phyloP scores from a whole-genome alignment of 495 filamentous ascomycete species.

The Xylaria scruposa region DNA sequence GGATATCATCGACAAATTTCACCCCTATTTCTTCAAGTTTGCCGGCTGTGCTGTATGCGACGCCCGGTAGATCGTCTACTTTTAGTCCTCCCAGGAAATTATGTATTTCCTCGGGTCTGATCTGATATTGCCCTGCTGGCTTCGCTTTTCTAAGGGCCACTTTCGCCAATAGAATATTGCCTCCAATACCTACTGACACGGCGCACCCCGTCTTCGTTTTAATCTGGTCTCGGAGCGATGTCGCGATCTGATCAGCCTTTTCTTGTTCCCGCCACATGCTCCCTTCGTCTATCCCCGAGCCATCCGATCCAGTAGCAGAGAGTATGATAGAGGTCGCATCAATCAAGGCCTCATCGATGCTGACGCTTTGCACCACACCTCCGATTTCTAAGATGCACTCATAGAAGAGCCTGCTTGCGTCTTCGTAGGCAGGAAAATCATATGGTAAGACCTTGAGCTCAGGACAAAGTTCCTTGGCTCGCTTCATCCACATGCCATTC shows the following conservation, averaged over 20 bases:
- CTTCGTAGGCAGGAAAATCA: slow-evolving; percentile 93
- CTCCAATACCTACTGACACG: slow-evolving; percentile 94
- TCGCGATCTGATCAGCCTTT: slow-evolving; percentile 77
- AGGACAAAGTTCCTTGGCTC: slow-evolving; percentile 81
- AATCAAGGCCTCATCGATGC: slow-evolving; percentile 90
- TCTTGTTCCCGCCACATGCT: slow-evolving; percentile 82
- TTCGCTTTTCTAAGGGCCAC: slow-evolving; percentile 91
- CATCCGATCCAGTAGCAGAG: slow-evolving; percentile 69
- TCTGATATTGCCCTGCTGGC: slow-evolving; percentile 83
- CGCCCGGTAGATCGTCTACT: slow-evolving; percentile 83
- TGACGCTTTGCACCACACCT: slow-evolving; percentile 91
- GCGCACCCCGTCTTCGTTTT: slow-evolving; percentile 78
- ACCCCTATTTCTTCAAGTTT: slow-evolving; percentile 88
- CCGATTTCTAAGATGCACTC: slow-evolving; percentile 78
- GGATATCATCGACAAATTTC: slow-evolving; percentile 80
- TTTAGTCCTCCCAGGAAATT: slow-evolving; percentile 76
- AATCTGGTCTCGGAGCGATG: slow-evolving; percentile 67
- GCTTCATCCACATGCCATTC: slow-evolving; percentile 99
- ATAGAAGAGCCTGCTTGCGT: slow-evolving; percentile 88
- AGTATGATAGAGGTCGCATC: slow-evolving; percentile 76
- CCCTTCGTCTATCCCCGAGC: slow-evolving; percentile 70
- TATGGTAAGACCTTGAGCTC: slow-evolving; percentile 87
- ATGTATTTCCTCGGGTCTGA: slow-evolving; percentile 78
- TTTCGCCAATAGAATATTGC: slow-evolving; percentile 89
- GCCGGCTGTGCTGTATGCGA: slow-evolving; percentile 82